Evolutionary conservation across 208 protist species (phyloP), one percentile per base, ranked within the genome.

Genomic region (Crithidia mellificae): DNA sequence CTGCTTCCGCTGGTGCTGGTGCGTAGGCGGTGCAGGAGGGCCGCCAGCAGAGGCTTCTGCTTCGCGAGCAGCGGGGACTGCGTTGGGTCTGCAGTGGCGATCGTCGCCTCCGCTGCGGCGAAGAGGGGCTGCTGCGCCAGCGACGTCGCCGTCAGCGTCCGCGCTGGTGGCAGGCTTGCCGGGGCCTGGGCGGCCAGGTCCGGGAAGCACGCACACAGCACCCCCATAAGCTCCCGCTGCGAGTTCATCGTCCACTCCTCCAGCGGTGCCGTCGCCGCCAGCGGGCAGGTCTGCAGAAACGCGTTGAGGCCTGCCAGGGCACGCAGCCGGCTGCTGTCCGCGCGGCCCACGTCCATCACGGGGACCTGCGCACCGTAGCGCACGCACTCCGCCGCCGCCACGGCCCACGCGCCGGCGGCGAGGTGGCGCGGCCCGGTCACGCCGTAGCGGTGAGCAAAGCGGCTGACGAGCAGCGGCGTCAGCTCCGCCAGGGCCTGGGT

Each of bases 341-440:
- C 6, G 43, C 66, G 65, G 53, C 81, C 85, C 57, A 92, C 79
- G 27, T 85, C 76, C 17, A 85, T 63, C 19, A 96, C 81, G 20
- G 82, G 81, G 2, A 86, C 78, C 27, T 77, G 62, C 0, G 72
- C 50, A 6, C 80, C 80, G 46, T 81, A 87, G 19, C 61, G 66
- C 51, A 96, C 62, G 54, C 80, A 86, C 14, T 74, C 72, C 38
- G 78, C 63, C 38, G 90, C 88, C 12, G 75, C 43, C 17, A 62
- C 67, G 6, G 77, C 68, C 88, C 91, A 96, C 6, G 87, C 47
- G 4, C 88, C 88, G 14, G 74, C 36, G 34, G 90, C 81, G 63
- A 77, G 53, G 38, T 82, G 73, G 29, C 63, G 64, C 6, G 81
- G 78, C 51, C 74, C 75, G 49, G 63, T 54, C n/a, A 90, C 77